A percentile compares a stretch with the other conserved stretches of the same genome.
Evolutionary conservation across 306 rosid genomes (phyloP).

Genomic region (Cotoneaster glaucophyllus): DNA sequence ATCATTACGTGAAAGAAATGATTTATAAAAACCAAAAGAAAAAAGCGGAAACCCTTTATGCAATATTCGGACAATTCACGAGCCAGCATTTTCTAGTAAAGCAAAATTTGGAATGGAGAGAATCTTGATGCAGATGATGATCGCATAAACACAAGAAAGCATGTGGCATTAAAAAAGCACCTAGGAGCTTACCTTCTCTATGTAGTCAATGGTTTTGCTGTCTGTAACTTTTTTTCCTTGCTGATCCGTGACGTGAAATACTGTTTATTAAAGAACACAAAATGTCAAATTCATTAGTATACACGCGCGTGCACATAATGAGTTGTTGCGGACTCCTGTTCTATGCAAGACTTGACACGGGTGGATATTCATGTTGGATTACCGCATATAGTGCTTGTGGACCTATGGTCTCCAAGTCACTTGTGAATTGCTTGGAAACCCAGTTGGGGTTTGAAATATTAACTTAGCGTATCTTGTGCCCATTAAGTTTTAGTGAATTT

Average conservation of each 20-base stretch:
- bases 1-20: slow-evolving; percentile 1
- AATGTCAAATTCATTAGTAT: neutral
- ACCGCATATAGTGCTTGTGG: too few relatives aligned
- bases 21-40: neutral
- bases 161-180: slow-evolving; percentile 1
- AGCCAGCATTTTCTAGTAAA: slow-evolving; percentile 5
- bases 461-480: too few relatives aligned
- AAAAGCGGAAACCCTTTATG: neutral
- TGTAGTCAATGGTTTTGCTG: slow-evolving; percentile 50
- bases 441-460: too few relatives aligned
- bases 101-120: neutral
- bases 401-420: too few relatives aligned
- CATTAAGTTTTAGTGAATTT: too few relatives aligned
- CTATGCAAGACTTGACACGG: too few relatives aligned
- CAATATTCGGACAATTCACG: neutral
- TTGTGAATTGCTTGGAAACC: too few relatives aligned
- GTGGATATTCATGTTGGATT: too few relatives aligned
- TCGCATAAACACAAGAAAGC: neutral
- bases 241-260: slow-evolving; percentile 83
- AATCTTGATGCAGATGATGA: neutral
- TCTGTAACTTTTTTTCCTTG: slow-evolving; percentile 76
- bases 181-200: slow-evolving; percentile 59
- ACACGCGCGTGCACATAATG: neutral
- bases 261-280: slow-evolving; percentile 29
- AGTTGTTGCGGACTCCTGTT: neutral